These are phyloP conservation scores for Penicillium sp. DNA, from an alignment of 2,329 filamentous ascomycete species.

Conservation along the genomic window DNA sequence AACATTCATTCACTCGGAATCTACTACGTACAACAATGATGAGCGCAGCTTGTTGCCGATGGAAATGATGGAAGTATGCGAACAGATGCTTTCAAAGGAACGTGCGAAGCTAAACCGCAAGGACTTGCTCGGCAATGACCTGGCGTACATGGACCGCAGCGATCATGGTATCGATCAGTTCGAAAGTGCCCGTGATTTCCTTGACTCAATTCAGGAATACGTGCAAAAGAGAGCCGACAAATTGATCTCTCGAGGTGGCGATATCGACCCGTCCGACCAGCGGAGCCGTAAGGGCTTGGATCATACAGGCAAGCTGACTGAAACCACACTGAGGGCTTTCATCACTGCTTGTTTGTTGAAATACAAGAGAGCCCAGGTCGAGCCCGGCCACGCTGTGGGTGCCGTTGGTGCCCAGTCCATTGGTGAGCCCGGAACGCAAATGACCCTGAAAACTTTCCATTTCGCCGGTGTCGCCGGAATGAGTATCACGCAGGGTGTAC, in stretches of 20 bases:
- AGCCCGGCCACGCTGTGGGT: conserved; percentile 93
- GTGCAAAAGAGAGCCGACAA: conserved; percentile 63
- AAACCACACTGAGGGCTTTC: conserved; percentile 70
- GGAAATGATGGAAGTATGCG: conserved; percentile 69
- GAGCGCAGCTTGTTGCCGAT: conserved; percentile 70
- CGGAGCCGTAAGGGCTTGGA: conserved; percentile 49
- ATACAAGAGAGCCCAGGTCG: conserved; percentile 85
- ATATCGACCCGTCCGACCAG: conserved; percentile 29
- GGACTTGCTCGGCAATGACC: conserved; percentile 59
- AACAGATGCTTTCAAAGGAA: conserved; percentile 65
- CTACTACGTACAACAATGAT: conserved; percentile 73
- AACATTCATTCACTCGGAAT: conserved; percentile 79
- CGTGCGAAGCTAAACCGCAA: conserved; percentile 62
- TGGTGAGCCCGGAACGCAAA: conserved; percentile 96
- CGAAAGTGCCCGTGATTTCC: conserved; percentile 79
- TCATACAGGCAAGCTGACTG: conserved; percentile 79
- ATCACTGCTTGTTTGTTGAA: conserved; percentile 81
- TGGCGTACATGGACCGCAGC: conserved; percentile 68
- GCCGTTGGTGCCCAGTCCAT: conserved; percentile 97
- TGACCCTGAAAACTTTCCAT: conserved; percentile 99
- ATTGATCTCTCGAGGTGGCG: conserved; percentile 47
- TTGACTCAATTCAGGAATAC: conserved; percentile 73
- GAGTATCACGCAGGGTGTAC: conserved; percentile 98
- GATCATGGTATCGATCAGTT: conserved; percentile 70
- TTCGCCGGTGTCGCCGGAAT: conserved; percentile 99